Evolutionary conservation across 257 asterid genomes (phyloP), one percentile per base, ranked within the genome.

Genomic region (Buddleja alternifolia): DNA sequence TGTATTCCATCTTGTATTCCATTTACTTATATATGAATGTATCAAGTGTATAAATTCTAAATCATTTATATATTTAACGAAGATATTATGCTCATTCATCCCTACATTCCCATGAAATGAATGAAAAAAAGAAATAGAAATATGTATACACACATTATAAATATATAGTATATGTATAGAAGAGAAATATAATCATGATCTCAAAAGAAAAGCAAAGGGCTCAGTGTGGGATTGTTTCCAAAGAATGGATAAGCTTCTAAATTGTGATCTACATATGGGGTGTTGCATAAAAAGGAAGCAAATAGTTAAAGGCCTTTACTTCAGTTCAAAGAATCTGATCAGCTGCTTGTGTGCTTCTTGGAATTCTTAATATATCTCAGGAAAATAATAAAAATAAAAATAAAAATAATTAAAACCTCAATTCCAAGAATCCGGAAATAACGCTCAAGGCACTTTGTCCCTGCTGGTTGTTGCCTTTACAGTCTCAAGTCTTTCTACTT

Each of bases 281-380:
- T 70, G 75, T 70, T 71, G 50, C 73, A 56, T 19, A 39, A 70
- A 75, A 75, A 47, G 76, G 76, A 54, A 70, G 69, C 75, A 68
- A 69, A 5, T 52, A 74, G 54, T 37, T 63, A 59, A 76, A 64
- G 66, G 67, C 70, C 36, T 39, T 57, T 7, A 57, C 65, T 51
- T 65, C 65, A 66, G 78, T 66, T 60, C 80, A 79, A 67, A 79
- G 80, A 79, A 79, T 79, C 80, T 70, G 48, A 36, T 47, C 24
- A 51, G 10, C 40, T 17, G 20, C 20, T 55, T 17, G 10, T 24
- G 12, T 21, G 10, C 0, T 10, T 59, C 54, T 68, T 10, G 12
- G 3, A 46, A 20, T 32, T 68, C 19, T 54, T 14, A 32, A 23
- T n/a, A 0, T 20, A 16, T 23, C 14, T 19, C 8, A 5, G 19